phyloP scores from a whole-genome alignment of 345 rosid genomes.

The Populus euphratica region DNA sequence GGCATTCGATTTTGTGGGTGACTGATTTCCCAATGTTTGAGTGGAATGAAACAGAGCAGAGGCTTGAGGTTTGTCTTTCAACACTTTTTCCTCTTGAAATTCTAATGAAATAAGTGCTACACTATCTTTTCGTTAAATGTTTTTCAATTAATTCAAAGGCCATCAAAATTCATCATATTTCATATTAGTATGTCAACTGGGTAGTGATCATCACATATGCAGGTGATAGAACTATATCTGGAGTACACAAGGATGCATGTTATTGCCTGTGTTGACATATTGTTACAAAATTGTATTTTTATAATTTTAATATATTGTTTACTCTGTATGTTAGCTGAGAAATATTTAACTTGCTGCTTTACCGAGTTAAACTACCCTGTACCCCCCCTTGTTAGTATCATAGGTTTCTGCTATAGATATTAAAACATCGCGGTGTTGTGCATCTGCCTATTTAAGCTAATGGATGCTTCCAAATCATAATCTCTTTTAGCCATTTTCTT shows the following conservation, averaged over 20 bases:
- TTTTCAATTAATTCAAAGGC: background rate
- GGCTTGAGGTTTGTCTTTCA: conserved; percentile 71
- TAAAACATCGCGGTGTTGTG: background rate
- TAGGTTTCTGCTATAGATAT: background rate
- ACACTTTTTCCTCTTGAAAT: background rate
- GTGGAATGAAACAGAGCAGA: conserved; percentile 83
- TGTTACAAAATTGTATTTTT: background rate
- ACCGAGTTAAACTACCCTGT: too few species aligned
- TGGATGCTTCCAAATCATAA: background rate
- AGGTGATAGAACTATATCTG: background rate
- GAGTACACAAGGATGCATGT: background rate
- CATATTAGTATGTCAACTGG: background rate
- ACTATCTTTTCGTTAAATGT: background rate
- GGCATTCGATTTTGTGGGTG: conserved; percentile 87
- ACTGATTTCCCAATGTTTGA: conserved; percentile 98
- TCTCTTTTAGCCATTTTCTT: background rate
- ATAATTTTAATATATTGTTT: background rate
- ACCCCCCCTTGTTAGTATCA: background rate
- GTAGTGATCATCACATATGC: background rate
- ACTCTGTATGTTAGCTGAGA: background rate
- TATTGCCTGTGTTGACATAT: background rate
- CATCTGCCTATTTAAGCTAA: background rate
- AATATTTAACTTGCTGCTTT: background rate
- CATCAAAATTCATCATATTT: background rate
- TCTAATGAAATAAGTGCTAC: conserved; percentile 4